Conservation (phyloP, 169 alveolate species). For the Amoebophrya sp. region DNA sequence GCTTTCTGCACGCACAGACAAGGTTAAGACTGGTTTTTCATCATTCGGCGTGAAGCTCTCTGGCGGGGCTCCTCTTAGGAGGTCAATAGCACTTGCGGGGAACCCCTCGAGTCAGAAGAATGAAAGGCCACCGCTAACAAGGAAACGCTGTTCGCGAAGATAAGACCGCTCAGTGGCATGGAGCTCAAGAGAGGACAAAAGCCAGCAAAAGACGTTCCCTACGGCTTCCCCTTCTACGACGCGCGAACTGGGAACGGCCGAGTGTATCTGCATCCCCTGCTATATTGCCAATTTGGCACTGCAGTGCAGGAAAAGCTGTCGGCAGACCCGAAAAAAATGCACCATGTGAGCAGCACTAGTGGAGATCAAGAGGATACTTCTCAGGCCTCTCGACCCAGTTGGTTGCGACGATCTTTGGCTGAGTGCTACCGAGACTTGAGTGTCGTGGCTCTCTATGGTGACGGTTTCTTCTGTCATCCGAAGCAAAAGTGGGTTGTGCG, state of each 20-base stretch:
- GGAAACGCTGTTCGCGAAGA: not conserved
- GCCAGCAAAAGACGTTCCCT: not conserved
- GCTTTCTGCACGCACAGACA: too few species aligned
- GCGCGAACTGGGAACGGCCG: not conserved
- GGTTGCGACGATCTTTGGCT: not conserved
- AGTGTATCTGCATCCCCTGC: not conserved
- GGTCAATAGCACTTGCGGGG: too few species aligned
- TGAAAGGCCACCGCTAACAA: not conserved
- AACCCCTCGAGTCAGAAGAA: too few species aligned
- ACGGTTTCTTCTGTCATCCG: conserved; percentile 19
- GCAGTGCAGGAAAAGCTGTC: not conserved
- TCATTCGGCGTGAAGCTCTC: too few species aligned
- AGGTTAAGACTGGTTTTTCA: too few species aligned
- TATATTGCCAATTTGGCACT: not conserved
- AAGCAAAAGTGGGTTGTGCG: not conserved
- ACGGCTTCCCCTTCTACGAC: not conserved
- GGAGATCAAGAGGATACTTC: too few species aligned
- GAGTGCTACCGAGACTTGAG: not conserved
- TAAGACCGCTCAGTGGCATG: not conserved
- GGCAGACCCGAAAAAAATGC: not conserved
- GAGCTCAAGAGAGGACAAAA: not conserved
- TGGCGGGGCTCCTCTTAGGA: too few species aligned
- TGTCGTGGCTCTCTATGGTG: not conserved
- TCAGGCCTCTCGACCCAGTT: not conserved
- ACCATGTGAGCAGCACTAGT: too few species aligned